Base-by-base conservation (phyloP, 176 grass and related monocot genomes). In the Themeda triandra region DNA sequence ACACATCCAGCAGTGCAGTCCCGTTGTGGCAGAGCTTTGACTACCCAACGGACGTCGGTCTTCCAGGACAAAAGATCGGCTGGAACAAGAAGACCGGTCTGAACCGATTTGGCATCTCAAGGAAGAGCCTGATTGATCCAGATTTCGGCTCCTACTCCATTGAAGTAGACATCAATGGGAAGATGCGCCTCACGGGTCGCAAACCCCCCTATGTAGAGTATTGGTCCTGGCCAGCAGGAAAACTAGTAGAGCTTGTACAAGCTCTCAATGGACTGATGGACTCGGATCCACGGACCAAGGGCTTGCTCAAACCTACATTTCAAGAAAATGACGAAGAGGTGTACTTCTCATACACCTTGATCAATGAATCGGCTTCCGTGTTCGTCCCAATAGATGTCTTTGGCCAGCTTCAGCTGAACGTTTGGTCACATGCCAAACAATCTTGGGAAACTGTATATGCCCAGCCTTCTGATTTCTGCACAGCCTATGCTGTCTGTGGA, bases 241-340 rank as follows among this genome's bases (percentile, higher is more conserved):
- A 12, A 28, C 6, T 69, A 39, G 9, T 2, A 13, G 13, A 71
- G 5, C 51, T 82, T 13, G 5, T 82, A 1, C 33, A 25, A 10
- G 6, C 8, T 14, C 67, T 82, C 67, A 62, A 62, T 4, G 53
- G 49, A 10, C 15, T 71, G 5, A 1, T 82, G 0, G 36, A 71
- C 12, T 9, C 28, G 49, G 49, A 82, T 44, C 80, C 35, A 30
- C 49, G 36, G 51, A 82, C 80, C 10, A 73, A 71, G 56, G 80
- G 49, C 12, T 59, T 82, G 66, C 11, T 82, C 2, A 59, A 23
- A 51, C 6, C 66, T 36, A 15, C 35, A 71, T 82, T 13, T 30
- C 8, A 58, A 23, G 25, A 82, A 0, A 6, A 27, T 2, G 2
- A 25, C 0, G 12, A 71, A 17, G 69, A 71, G 69, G 39, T 27